Percentiles rank a stretch among this genome's conserved stretches.
These are phyloP conservation scores for Amanita phalloides DNA, from an alignment of 768 basidiomycete species.

Conservation along the genomic window DNA sequence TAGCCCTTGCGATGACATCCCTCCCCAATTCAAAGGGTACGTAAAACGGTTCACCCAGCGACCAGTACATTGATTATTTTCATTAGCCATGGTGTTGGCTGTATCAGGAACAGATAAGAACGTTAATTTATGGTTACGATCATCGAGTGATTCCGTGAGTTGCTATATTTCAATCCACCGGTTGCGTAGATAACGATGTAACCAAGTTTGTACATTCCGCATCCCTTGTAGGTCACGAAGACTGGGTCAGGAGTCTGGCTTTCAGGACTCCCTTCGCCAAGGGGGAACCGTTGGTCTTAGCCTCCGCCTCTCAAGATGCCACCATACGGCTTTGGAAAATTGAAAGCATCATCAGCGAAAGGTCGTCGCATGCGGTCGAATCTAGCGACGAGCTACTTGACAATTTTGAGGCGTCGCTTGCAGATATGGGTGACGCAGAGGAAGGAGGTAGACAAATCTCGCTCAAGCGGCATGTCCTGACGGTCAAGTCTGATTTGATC, in stretches of 20 bases:
- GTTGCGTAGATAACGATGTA: background rate
- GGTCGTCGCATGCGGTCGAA: constrained; percentile 9
- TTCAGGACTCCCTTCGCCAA: constrained; percentile 34
- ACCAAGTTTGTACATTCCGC: constrained; percentile 46
- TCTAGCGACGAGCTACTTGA: constrained; percentile 73
- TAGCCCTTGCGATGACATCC: constrained; percentile 50
- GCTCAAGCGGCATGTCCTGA: constrained; percentile 74
- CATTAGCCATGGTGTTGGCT: constrained; percentile 58
- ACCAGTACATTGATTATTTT: constrained; percentile 2
- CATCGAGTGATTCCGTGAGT: constrained; percentile 37
- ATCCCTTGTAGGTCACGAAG: constrained; percentile 77
- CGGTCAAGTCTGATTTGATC: constrained; percentile 38
- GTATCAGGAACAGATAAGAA: constrained; percentile 73
- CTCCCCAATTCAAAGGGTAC: constrained; percentile 66
- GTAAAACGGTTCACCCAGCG: constrained; percentile 6
- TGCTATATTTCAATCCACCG: background rate
- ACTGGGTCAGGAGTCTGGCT: constrained; percentile 83
- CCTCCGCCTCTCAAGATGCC: constrained; percentile 92
- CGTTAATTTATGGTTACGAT: constrained; percentile 69
- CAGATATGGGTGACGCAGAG: constrained; percentile 56
- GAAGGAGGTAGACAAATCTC: constrained; percentile 84
- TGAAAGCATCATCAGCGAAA: constrained; percentile 31
- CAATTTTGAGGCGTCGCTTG: constrained; percentile 77
- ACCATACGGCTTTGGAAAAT: constrained; percentile 93
- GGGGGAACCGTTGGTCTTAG: constrained; percentile 53